These are phyloP conservation scores for Voacanga thouarsii DNA, from an alignment of 257 asterid species.

Conservation along the genomic window DNA sequence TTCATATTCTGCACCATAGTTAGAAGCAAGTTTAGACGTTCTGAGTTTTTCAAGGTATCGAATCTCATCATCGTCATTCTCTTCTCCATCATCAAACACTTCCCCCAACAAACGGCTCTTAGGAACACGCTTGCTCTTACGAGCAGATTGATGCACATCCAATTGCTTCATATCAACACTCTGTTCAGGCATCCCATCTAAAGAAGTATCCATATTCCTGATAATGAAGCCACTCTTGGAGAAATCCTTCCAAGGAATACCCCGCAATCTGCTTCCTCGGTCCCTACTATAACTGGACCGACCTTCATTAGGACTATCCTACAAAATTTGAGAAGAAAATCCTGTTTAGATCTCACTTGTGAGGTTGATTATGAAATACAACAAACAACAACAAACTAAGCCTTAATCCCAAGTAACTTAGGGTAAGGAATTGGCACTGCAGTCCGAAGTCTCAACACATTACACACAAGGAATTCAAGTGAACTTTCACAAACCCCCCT, in stretches of 20 bases:
- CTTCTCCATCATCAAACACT: slow-evolving; percentile 47
- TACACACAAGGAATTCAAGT: not conserved
- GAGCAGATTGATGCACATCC: slow-evolving; percentile 29
- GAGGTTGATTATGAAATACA: not conserved
- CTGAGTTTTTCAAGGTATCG: slow-evolving; percentile 68
- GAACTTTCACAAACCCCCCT: too few relatives aligned
- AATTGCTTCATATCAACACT: slow-evolving; percentile 27
- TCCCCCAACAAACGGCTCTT: slow-evolving; percentile 41
- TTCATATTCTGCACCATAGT: slow-evolving; percentile 36
- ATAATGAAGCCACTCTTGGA: slow-evolving; percentile 51
- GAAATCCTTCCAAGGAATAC: slow-evolving; percentile 80
- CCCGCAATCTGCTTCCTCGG: slow-evolving; percentile 45
- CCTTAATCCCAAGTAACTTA: too few relatives aligned
- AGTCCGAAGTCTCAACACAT: not conserved
- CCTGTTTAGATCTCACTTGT: not conserved
- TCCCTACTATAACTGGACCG: slow-evolving; percentile 17
- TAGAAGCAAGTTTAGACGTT: slow-evolving; percentile 37
- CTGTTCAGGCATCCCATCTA: slow-evolving; percentile 29
- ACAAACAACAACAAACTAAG: too few relatives aligned
- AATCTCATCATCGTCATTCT: slow-evolving; percentile 62
- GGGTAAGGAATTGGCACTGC: not conserved
- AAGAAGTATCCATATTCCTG: slow-evolving; percentile 29
- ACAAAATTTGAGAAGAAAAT: slow-evolving; percentile 11
- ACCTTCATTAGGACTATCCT: slow-evolving; percentile 35
- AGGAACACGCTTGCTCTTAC: slow-evolving; percentile 37